Evolutionary conservation across 2,329 filamentous ascomycete species (phyloP), one percentile per base, ranked within the genome.

Genomic region (Nemania sp.): DNA sequence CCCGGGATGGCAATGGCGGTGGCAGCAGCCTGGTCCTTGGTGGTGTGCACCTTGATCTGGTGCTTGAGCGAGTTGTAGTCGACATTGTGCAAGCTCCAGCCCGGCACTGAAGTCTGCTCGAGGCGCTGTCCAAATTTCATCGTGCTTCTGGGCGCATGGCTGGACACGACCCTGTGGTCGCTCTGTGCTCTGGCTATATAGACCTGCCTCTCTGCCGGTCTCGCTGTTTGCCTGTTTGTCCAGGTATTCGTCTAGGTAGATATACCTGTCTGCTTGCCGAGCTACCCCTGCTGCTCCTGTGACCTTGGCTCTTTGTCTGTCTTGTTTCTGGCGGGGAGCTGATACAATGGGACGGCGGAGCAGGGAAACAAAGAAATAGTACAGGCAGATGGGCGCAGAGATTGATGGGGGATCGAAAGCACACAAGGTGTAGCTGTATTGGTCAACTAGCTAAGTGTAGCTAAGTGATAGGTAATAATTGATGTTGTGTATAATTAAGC

Each of bases 11-110:
- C 60, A 51, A 91, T 83, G 40, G 88, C 86, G 19, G 51, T 33
- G 42, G 88, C 86, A 23, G 77, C 77, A 43, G 85, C 86, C 64
- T 88, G 83, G 70, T 86, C 83, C 39, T 80, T 82, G 11, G 86
- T 87, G 1, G 90, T 95, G 68, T 91, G 83, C 56, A 81, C 81
- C 71, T 93, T 94, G 77, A 95, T 93, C 66, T 90, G 80, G 70
- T 89, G 81, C 73, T 95, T 95, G 60, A 95, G 81, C 43, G 89
- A 88, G 70, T 93, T 90, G 77, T 95, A 95, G 71, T 94, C 90
- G 72, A 95, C 84, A 72, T 95, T 94, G 70, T 92, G 87, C 61
- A 90, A 80, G 66, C 82, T 88, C 89, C 89, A 94, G 81, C 88
- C 84, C 60, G 89, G 89, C 66, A 91, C 89, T 41, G 89, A 92